These are phyloP conservation scores for Caryopteris hybrid DNA, from an alignment of 305 asterid genomes.

Conservation along the genomic window DNA sequence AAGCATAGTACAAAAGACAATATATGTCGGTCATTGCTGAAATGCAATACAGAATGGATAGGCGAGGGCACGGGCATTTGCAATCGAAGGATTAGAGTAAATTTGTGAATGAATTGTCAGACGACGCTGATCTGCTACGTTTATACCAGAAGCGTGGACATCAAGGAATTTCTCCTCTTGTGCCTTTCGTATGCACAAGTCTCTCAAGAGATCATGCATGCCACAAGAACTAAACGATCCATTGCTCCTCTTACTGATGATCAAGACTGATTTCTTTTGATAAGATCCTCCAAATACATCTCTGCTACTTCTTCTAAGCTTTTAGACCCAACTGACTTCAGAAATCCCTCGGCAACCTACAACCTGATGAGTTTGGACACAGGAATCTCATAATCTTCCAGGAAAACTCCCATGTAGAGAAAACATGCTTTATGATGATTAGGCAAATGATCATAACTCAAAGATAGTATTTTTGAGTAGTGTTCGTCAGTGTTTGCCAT, in stretches of 20 bases:
- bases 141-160: too few species aligned
- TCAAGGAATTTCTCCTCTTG: background rate
- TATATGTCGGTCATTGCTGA: too few species aligned
- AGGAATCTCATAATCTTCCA: background rate
- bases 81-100: background rate
- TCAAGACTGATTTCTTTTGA: slow-evolving; percentile 1
- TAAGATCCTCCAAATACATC: slow-evolving; percentile 1
- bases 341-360: slow-evolving; percentile 18
- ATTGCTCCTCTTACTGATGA: background rate
- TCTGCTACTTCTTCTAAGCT: slow-evolving; percentile 8
- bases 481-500: background rate
- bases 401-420: slow-evolving; percentile 9
- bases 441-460: slow-evolving; percentile 13
- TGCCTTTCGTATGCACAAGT: background rate
- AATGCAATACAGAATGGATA: background rate
- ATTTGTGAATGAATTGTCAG: background rate
- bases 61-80: background rate
- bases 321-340: background rate
- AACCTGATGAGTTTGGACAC: background rate
- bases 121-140: background rate
- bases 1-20: background rate
- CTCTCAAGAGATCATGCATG: slow-evolving; percentile 19
- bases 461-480: background rate
- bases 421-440: slow-evolving; percentile 1
- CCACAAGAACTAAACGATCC: background rate